phyloP scores from a whole-genome alignment of 2,329 filamentous ascomycete species.

The Venturia nashicola region DNA sequence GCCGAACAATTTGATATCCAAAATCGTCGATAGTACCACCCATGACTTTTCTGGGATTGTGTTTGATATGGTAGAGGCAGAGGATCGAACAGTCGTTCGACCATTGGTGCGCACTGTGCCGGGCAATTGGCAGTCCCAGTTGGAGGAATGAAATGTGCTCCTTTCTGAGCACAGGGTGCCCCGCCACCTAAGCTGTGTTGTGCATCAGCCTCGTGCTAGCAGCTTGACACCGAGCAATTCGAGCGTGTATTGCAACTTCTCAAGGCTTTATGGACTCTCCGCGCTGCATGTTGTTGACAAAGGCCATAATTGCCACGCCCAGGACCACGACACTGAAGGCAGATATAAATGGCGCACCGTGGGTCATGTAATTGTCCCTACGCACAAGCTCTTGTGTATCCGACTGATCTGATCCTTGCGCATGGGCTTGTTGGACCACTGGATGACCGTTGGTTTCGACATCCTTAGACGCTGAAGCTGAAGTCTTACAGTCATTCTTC shows the following conservation, averaged over 20 bases:
- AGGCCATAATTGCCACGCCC: slow-evolving; percentile 75
- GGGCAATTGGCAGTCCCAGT: neutral
- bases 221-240: neutral
- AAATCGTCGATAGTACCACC: neutral
- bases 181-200: neutral
- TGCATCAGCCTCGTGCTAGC: neutral
- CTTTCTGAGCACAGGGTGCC: neutral
- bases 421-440: neutral
- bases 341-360: slow-evolving; percentile 62
- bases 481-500: neutral
- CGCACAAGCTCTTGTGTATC: slow-evolving; percentile 18
- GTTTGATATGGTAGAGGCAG: neutral
- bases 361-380: slow-evolving; percentile 29
- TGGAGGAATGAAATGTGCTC: neutral
- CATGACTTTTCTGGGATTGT: neutral
- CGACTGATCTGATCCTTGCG: slow-evolving; percentile 2
- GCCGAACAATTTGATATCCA: neutral
- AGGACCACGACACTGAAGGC: slow-evolving; percentile 73
- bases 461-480: neutral
- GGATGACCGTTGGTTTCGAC: slow-evolving; percentile 1
- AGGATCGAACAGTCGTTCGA: neutral
- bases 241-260: neutral
- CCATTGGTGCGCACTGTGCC: neutral
- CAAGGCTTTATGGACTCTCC: slow-evolving; percentile 8
- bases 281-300: slow-evolving; percentile 68